Base-by-base conservation (phyloP, 768 basidiomycete genomes). In the Rhizopogon sp. region DNA sequence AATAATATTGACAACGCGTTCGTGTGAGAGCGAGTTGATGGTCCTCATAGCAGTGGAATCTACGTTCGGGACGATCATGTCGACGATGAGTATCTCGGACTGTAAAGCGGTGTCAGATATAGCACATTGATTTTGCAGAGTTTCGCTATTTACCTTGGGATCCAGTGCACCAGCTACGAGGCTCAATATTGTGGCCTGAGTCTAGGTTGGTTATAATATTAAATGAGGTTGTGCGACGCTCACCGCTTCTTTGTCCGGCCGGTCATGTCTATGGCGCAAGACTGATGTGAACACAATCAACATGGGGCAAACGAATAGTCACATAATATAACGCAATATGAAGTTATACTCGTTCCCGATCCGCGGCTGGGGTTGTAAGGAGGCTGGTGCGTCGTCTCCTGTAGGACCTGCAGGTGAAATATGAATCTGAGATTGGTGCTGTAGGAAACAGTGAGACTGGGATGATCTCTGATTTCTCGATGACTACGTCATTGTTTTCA, bases 281-380 rank as follows among this genome's bases (percentile, higher is more conserved):
- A 33, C 10, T 22, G 13, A n/a, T 37, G 16, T 20, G 17, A 53
- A 10, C 2, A 43, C 33, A 13, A 29, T 7, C n/a, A 16, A 10
- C 29, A 4, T 20, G 14, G 22, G 10, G 6, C 13, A 1, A 7
- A 53, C 5, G 20, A 35, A 1, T 2, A 54, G 39, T n/a, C 8
- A 55, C 54, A 55, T 25, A 31, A 55, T 39, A 17, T 55, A 39
- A 16, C 50, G 51, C 9, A 55, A 52, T 9, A 55, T 39, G 20
- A 55, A 53, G 28, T 28, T 41, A 10, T 37, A 37, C 6, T 53
- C 51, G 5, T 55, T 39, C 31, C 22, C 33, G 1, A 39, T 29
- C 33, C 44, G 54, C 17, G 37, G 66, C 43, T 74, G 72, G 14
- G 74, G 72, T 43, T 64, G 66, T 62, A 74, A 75, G 59, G 74